Conservation (phyloP, 768 basidiomycete species). For the Vararia minispora region DNA sequence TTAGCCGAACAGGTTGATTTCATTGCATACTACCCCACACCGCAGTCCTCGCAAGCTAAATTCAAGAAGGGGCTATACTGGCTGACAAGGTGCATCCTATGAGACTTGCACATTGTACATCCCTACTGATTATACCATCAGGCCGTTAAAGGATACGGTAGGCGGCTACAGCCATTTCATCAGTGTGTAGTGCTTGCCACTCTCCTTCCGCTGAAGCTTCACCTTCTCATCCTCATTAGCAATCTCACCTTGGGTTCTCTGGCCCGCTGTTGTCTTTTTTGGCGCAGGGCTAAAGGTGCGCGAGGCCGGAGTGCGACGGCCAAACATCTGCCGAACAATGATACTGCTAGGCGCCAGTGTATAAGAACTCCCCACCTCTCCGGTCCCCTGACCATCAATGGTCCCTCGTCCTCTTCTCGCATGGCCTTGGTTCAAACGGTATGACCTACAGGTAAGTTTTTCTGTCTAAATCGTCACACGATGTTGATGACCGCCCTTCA, state of each 20-base stretch:
- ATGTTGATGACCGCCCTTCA: slow-evolving; percentile 14
- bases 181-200: not conserved
- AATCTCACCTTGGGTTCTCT: slow-evolving; percentile 7
- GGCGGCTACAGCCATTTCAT: slow-evolving; percentile 9
- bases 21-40: slow-evolving; percentile 8
- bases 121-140: not conserved
- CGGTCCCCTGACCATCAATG: slow-evolving; percentile 27
- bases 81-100: slow-evolving; percentile 7
- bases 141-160: slow-evolving; percentile 5
- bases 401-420: slow-evolving; percentile 79
- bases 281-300: slow-evolving; percentile 7
- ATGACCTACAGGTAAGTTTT: slow-evolving; percentile 50
- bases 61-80: slow-evolving; percentile 5
- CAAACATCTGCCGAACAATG: not conserved
- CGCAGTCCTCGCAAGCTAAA: not conserved
- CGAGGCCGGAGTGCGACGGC: not conserved
- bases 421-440: slow-evolving; percentile 68
- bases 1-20: slow-evolving; percentile 9
- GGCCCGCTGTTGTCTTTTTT: slow-evolving; percentile 7
- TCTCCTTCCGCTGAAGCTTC: not conserved
- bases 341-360: slow-evolving; percentile 4
- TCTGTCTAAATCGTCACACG: slow-evolving; percentile 3
- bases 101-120: not conserved
- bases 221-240: no score
- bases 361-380: slow-evolving; percentile 7